These are phyloP conservation scores for Acmispon strigosus DNA, from an alignment of 306 rosid genomes.

Conservation along the genomic window DNA sequence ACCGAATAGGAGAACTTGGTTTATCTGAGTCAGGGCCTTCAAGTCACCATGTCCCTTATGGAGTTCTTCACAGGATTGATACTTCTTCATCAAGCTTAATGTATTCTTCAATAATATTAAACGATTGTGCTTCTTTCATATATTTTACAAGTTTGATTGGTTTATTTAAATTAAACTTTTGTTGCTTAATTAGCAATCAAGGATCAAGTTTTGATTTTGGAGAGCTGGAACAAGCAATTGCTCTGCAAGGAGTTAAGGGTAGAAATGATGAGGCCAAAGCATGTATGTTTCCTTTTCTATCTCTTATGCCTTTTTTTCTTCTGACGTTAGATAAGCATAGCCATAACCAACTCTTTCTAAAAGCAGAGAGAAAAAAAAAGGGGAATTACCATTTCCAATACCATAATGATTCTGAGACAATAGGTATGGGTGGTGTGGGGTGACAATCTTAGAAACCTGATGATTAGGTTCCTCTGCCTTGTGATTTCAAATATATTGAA, in stretches of 20 bases:
- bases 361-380: slow-evolving; percentile 25
- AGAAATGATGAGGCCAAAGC: slow-evolving; percentile 74
- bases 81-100: slow-evolving; percentile 51
- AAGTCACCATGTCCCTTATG: slow-evolving; percentile 61
- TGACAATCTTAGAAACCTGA: slow-evolving; percentile 57
- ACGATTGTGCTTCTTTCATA: neutral
- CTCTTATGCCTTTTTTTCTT: neutral
- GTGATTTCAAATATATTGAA: slow-evolving; percentile 3
- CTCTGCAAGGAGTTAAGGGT: slow-evolving; percentile 61
- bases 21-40: slow-evolving; percentile 72
- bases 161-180: neutral
- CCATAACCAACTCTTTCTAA: slow-evolving; percentile 38
- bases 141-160: neutral
- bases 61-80: slow-evolving; percentile 57
- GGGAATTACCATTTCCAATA: slow-evolving; percentile 50
- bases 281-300: slow-evolving; percentile 37
- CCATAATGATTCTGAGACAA: slow-evolving; percentile 54
- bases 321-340: slow-evolving; percentile 45
- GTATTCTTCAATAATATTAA: slow-evolving; percentile 30
- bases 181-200: slow-evolving; percentile 41
- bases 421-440: slow-evolving; percentile 57
- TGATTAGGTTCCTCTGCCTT: slow-evolving; percentile 50
- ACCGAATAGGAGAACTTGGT: slow-evolving; percentile 60
- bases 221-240: slow-evolving; percentile 88
- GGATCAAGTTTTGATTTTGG: slow-evolving; percentile 76